Evolutionary conservation across 257 asterid species (phyloP).

Genomic region (Solanum peruvianum): DNA sequence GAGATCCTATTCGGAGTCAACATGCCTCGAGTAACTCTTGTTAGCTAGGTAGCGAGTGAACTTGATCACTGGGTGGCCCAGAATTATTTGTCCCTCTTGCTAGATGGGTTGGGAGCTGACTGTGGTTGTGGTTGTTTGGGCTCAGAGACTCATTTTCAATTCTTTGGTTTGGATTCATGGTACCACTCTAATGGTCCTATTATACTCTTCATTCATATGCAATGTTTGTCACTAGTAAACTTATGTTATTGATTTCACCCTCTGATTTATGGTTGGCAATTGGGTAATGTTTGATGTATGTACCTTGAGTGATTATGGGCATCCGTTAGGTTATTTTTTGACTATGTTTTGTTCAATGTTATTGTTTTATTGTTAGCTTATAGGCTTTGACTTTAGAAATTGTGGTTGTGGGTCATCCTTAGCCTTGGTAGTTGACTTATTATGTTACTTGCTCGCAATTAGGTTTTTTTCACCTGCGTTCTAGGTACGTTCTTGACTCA

Average conservation of each 20-base stretch:
- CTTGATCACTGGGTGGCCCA: background rate
- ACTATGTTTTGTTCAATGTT: background rate
- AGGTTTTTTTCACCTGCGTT: background rate
- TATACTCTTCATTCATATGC: background rate
- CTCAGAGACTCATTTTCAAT: too few relatives aligned
- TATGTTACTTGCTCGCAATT: too few relatives aligned
- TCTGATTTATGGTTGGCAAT: background rate
- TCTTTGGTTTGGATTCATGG: background rate
- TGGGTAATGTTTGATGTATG: background rate
- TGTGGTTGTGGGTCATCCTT: background rate
- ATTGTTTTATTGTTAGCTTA: background rate
- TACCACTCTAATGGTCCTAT: background rate
- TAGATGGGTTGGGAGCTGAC: background rate
- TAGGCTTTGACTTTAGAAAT: background rate
- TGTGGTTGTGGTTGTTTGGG: background rate
- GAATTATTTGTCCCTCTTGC: background rate
- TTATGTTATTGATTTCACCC: background rate
- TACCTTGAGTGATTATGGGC: background rate
- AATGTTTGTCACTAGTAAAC: background rate
- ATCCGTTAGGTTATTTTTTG: background rate
- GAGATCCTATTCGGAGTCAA: background rate
- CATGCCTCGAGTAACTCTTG: background rate
- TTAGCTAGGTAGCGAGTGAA: background rate
- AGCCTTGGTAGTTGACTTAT: background rate
- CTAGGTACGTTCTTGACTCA: background rate